Evolutionary conservation across 2,329 filamentous ascomycete genomes (phyloP).

Genomic region (Elsinoe fawcettii): DNA sequence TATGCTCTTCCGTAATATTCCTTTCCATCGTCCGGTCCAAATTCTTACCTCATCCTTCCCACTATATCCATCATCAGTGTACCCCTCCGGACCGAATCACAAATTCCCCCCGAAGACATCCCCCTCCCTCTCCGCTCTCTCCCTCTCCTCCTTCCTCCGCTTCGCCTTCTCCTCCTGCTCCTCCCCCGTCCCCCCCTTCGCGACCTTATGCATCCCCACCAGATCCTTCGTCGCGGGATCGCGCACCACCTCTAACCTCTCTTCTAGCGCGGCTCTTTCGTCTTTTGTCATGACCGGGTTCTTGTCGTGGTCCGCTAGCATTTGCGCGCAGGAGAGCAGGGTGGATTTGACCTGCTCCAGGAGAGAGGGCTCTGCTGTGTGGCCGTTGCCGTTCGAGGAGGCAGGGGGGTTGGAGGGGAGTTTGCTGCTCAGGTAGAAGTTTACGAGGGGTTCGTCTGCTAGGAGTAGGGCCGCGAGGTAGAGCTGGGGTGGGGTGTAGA

Average conservation of each 20-base stretch:
- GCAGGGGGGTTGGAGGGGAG: conserved; percentile 35
- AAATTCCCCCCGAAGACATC: conserved; percentile 33
- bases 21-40: not conserved
- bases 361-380: not conserved
- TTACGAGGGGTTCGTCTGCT: conserved; percentile 57
- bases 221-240: conserved; percentile 40
- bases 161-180: conserved; percentile 33
- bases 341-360: conserved; percentile 33
- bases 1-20: conserved; percentile 1
- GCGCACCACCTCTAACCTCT: conserved; percentile 39
- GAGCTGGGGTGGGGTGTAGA: conserved; percentile 90
- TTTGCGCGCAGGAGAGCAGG: conserved; percentile 32
- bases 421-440: conserved; percentile 41
- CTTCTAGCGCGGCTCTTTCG: conserved; percentile 40
- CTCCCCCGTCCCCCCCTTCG: conserved; percentile 36
- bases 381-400: conserved; percentile 15
- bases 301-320: conserved; percentile 29
- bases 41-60: not conserved
- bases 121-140: conserved; percentile 32
- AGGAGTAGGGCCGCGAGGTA: conserved; percentile 75
- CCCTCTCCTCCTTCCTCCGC: conserved; percentile 33
- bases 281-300: conserved; percentile 26
- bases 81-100: not conserved
- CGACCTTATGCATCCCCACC: conserved; percentile 57
- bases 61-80: not conserved